Conservation (phyloP, 106 monocot genomes). For the Alisma plantagoaquatica region DNA sequence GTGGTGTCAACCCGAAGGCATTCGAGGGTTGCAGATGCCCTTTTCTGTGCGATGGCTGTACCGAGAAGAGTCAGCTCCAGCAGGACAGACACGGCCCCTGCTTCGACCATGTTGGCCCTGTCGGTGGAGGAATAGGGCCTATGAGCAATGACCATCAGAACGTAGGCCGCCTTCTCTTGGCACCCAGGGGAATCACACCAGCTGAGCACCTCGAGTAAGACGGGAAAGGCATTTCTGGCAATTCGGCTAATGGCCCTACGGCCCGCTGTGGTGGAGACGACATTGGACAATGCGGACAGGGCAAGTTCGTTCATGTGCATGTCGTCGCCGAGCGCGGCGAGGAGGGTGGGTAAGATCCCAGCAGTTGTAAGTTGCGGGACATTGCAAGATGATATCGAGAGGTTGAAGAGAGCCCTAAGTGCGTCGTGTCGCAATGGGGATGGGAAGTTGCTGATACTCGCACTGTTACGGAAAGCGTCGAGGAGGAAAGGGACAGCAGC, state of each 20-base stretch:
- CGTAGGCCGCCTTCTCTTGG: constrained; percentile 74
- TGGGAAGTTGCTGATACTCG: constrained; percentile 7
- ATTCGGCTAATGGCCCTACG: constrained; percentile 25
- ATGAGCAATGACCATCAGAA: constrained; percentile 74
- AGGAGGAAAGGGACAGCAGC: constrained; percentile 61
- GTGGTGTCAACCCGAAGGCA: constrained; percentile 46
- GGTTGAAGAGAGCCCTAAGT: constrained; percentile 75
- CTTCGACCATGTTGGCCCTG: constrained; percentile 41
- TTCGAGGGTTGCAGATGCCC: constrained; percentile 67
- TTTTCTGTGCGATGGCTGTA: constrained; percentile 59
- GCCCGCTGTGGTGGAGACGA: constrained; percentile 39
- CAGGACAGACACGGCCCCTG: constrained; percentile 43
- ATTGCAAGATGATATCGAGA: constrained; percentile 54
- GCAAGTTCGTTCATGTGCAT: constrained; percentile 27
- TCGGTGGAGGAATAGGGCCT: constrained; percentile 16
- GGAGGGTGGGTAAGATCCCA: constrained; percentile 29
- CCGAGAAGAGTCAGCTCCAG: constrained; percentile 75
- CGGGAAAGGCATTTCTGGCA: constrained; percentile 24
- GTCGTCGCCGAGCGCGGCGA: constrained; percentile 51
- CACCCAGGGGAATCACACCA: constrained; percentile 67
- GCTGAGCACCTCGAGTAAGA: constrained; percentile 57
- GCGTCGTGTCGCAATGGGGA: constrained; percentile 39
- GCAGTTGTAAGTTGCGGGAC: constrained; percentile 24
- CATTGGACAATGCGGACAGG: constrained; percentile 55
- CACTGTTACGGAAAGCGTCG: constrained; percentile 24